These are phyloP conservation scores for Crithidia thermophila DNA, from an alignment of 208 protist genomes.

Conservation along the genomic window DNA sequence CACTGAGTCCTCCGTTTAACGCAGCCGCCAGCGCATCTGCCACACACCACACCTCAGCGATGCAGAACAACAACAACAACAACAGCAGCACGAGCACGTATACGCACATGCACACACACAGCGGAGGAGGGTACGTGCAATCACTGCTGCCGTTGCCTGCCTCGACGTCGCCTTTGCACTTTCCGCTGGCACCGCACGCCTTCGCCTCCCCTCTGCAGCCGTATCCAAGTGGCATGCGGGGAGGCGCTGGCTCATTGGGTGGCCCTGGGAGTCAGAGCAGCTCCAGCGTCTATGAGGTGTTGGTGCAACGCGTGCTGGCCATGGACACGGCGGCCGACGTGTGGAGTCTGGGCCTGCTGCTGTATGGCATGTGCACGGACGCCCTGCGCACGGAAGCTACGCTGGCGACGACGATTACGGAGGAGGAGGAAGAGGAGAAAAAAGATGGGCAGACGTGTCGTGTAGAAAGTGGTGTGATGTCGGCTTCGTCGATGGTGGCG, in stretches of 20 bases:
- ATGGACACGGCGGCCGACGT: constrained; percentile 33
- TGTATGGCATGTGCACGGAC: constrained; percentile 32
- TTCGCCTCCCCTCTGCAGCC: background rate
- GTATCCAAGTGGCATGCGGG: background rate
- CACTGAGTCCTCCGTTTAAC: too few relatives aligned
- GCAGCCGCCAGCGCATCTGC: too few relatives aligned
- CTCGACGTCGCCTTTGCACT: background rate
- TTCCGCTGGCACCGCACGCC: constrained; percentile 5
- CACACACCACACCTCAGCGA: too few relatives aligned
- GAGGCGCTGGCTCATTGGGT: background rate
- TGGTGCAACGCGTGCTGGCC: constrained; percentile 29
- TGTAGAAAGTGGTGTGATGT: too few relatives aligned
- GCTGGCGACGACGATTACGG: background rate
- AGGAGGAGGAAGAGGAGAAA: background rate
- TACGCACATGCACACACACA: too few relatives aligned
- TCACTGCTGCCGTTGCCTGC: background rate
- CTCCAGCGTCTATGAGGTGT: constrained; percentile 28
- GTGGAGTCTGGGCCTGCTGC: constrained; percentile 37
- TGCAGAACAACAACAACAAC: too few relatives aligned
- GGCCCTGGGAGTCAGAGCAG: constrained; percentile 12
- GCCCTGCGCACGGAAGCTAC: background rate
- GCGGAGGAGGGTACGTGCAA: too few relatives aligned
- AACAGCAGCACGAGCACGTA: too few relatives aligned
- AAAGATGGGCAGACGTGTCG: too few relatives aligned
- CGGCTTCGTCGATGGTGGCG: constrained; percentile 9